A percentile compares a stretch with the other conserved stretches of the same genome.
These are phyloP conservation scores for Coemansia erecta DNA, from an alignment of 192 early-diverging fungal genomes.

Conservation along the genomic window DNA sequence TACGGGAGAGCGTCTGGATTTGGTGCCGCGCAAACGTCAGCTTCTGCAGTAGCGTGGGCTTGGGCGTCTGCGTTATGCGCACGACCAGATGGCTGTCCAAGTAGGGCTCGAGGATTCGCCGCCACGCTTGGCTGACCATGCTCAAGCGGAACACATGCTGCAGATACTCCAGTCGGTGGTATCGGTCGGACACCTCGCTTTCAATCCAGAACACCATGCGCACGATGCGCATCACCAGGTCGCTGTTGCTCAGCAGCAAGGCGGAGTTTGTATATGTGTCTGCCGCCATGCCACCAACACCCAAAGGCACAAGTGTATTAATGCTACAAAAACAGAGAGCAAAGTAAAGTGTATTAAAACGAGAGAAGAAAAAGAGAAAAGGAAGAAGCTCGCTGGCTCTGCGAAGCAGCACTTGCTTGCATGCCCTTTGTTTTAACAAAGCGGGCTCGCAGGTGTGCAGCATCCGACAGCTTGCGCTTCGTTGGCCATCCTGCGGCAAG, in stretches of 20 bases:
- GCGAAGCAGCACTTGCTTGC: too few relatives aligned
- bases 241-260: slow-evolving; percentile 10
- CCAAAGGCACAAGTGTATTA: background rate
- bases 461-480: background rate
- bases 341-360: background rate
- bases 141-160: slow-evolving; percentile 17
- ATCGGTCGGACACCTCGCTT: slow-evolving; percentile 12
- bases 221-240: slow-evolving; percentile 23
- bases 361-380: background rate
- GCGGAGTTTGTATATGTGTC: background rate
- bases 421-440: too few relatives aligned
- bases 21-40: slow-evolving; percentile 6
- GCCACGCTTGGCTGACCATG: slow-evolving; percentile 22
- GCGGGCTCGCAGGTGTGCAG: too few relatives aligned
- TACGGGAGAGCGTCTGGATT: slow-evolving; percentile 6
- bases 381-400: too few relatives aligned
- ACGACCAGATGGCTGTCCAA: slow-evolving; percentile 23
- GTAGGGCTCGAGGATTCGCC: slow-evolving; percentile 14
- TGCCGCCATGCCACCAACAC: background rate
- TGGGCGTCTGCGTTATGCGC: slow-evolving; percentile 10
- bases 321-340: background rate
- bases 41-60: slow-evolving; percentile 2
- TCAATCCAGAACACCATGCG: slow-evolving; percentile 24
- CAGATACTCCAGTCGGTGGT: slow-evolving; percentile 23
- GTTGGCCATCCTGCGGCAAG: background rate